Evolutionary conservation across 441 rosid species (phyloP), one percentile per base, ranked within the genome.

Genomic region (Gossypium schwendimanii): DNA sequence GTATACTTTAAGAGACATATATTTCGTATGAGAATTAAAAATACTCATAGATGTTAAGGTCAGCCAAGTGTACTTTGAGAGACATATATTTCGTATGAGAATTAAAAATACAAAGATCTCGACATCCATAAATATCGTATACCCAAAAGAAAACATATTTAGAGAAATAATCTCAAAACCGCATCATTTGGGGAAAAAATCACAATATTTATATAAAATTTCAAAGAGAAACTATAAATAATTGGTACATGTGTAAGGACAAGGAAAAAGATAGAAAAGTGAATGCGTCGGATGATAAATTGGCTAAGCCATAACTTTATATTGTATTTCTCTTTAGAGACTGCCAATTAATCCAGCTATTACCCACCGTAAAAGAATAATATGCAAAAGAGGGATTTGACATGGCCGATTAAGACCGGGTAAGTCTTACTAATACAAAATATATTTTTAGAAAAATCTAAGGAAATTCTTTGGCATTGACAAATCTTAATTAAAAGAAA

Each of bases 381-480:
- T 6, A 58, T 1, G 21, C 26, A 18, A 14, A 45, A 24, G 4
- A 33, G 52, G 36, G 36, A 36, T 4, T 23, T 15, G 36, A 26
- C 52, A 36, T 20, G 36, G 21, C 52, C 26, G 79, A 68, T 71
- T 41, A 69, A 10, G 79, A 62, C 77, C 54, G 2, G 23, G 3
- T 17, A 17, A 52, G 23, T 17, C 21, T 47, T 12, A 33, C 76
- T 18, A 36, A 57, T 39, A 6, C 47, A 4, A 63, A 73, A 45
- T 41, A 52, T 3, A 57, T 18, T 54, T 6, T n/a, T 2, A n/a
- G 12, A 33, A 45, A 59, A 66, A 71, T 71, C 73, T 15, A 64
- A 61, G 44, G 60, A 23, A 75, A 77, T 77, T 75, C 80, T 72
- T 61, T 10, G 1, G 44, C 1, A 1, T 65, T 44, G 74, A 69